Base-by-base conservation (phyloP, 1,284 basidiomycete genomes). In the Pseudomicrostroma phylloplanum region DNA sequence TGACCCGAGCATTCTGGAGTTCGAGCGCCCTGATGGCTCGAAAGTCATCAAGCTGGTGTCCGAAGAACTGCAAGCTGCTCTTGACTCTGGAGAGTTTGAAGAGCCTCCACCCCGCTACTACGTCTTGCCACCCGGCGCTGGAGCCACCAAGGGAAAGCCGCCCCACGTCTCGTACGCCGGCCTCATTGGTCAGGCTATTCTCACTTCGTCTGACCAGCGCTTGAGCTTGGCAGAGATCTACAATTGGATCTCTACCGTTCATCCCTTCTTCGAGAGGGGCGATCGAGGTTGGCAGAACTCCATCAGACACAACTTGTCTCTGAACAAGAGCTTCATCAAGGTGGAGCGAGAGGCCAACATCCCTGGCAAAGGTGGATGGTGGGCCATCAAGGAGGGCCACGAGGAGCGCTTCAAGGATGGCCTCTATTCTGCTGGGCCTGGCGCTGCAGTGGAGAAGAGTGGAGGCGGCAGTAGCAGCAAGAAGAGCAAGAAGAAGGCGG, bases 271-370 rank as follows among this genome's bases (percentile, higher is more conserved):
- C 82, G 91, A 91, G 79, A 88, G 88, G 51, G 89, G 89, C 43
- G 92, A 96, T 73, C 86, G 88, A n/a, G 93, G 91, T 26, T 96
- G 92, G 92, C 90, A 90, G 85, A 88, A 88, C 72, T 92, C 90
- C 6, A 90, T 96, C 60, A 85, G 92, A n/a, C 92, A 96, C 80
- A 90, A 89, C 67, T 83, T 96, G 1, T 91, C 89, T 1, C 82
- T 94, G 30, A 89, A 92, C 79, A 86, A 88, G 70, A 87, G 89
- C 65, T 96, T 94, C 79, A 80, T 83, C 61, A 86, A 86, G 57
- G 83, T 75, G 51, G 71, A 74, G 57, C 70, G 77, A 12, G 73
- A 71, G 61, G 64, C 72, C 42, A 71, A 72, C 61, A 76, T 80
- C 60, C 80, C 80, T 0, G 81, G 81, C 60, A 82, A 82, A 61